A percentile compares a stretch with the other conserved stretches of the same genome.
Conservation (phyloP, 1,284 basidiomycete genomes). For the Puccinia polysora region DNA sequence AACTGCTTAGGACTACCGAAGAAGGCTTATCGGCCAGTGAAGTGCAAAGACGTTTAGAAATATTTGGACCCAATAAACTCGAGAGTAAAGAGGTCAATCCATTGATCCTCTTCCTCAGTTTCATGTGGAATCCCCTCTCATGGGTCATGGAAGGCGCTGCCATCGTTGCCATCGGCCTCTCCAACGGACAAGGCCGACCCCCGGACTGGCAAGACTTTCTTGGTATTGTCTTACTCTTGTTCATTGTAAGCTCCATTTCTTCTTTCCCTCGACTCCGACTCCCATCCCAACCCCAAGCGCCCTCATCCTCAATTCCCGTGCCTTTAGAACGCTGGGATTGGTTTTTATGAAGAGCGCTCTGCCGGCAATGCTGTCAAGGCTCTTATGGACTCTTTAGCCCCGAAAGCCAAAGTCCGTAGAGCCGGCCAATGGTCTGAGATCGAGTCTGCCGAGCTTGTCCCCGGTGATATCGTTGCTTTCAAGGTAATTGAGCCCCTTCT, state of each 20-base stretch:
- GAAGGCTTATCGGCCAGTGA: conserved; percentile 72
- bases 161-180: conserved; percentile 89
- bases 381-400: conserved; percentile 96
- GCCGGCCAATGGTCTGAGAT: conserved; percentile 77
- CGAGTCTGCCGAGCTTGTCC: conserved; percentile 72
- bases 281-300: background rate
- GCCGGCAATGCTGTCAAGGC: conserved; percentile 98
- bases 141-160: conserved; percentile 99
- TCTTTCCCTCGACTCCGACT: background rate
- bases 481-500: conserved; percentile 63
- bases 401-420: conserved; percentile 89
- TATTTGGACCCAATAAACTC: conserved; percentile 95
- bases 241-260: conserved; percentile 58
- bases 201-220: conserved; percentile 97
- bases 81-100: conserved; percentile 82
- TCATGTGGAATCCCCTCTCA: conserved; percentile 64
- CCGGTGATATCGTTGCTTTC: conserved; percentile 90
- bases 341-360: conserved; percentile 95
- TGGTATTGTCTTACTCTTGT: conserved; percentile 84
- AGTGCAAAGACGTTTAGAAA: conserved; percentile 75
- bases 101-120: conserved; percentile 62
- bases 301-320: background rate
- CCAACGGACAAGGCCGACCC: conserved; percentile 78
- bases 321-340: conserved; percentile 75
- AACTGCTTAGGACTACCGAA: conserved; percentile 56